Evolutionary conservation across 2,329 filamentous ascomycete genomes (phyloP).

Genomic region (Cordyceps tenuipes): DNA sequence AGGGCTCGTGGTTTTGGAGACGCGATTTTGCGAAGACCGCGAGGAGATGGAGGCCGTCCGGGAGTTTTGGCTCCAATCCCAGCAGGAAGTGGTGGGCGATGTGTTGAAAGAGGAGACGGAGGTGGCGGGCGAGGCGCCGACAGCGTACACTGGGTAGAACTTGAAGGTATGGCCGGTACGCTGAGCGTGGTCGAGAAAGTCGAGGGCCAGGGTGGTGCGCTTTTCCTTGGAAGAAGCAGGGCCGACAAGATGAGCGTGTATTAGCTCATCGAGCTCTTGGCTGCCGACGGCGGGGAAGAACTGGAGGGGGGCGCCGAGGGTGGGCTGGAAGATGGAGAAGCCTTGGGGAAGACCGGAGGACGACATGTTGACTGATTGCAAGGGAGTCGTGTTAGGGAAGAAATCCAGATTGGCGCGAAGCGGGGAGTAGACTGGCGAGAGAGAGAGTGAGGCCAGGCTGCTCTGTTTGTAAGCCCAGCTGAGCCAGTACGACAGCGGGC

Average conservation of each 20-base stretch:
- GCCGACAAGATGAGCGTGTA: slow-evolving; percentile 50
- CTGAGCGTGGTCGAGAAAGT: slow-evolving; percentile 48
- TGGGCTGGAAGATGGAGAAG: slow-evolving; percentile 53
- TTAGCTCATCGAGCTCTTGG: slow-evolving; percentile 51
- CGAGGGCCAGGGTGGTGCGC: slow-evolving; percentile 47
- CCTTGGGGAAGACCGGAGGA: slow-evolving; percentile 30
- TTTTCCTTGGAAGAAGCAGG: slow-evolving; percentile 48
- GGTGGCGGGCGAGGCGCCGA: slow-evolving; percentile 37
- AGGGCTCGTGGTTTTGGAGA: slow-evolving; percentile 18
- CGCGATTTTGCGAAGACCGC: slow-evolving; percentile 21
- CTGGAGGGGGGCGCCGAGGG: slow-evolving; percentile 49
- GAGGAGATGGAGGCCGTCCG: slow-evolving; percentile 24
- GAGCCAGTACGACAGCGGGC: background rate
- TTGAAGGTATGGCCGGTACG: slow-evolving; percentile 51
- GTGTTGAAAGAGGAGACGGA: slow-evolving; percentile 40
- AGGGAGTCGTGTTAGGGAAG: background rate
- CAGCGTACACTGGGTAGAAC: slow-evolving; percentile 46
- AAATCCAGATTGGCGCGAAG: background rate
- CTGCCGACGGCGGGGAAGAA: slow-evolving; percentile 59
- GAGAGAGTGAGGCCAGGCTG: background rate
- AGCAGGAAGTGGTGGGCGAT: slow-evolving; percentile 41
- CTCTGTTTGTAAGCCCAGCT: slow-evolving; percentile 8
- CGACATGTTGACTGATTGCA: slow-evolving; percentile 20
- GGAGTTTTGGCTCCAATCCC: slow-evolving; percentile 34
- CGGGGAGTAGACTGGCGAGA: background rate